These are phyloP conservation scores for Erysimum cheiri DNA, from an alignment of 441 rosid genomes.

Conservation along the genomic window DNA sequence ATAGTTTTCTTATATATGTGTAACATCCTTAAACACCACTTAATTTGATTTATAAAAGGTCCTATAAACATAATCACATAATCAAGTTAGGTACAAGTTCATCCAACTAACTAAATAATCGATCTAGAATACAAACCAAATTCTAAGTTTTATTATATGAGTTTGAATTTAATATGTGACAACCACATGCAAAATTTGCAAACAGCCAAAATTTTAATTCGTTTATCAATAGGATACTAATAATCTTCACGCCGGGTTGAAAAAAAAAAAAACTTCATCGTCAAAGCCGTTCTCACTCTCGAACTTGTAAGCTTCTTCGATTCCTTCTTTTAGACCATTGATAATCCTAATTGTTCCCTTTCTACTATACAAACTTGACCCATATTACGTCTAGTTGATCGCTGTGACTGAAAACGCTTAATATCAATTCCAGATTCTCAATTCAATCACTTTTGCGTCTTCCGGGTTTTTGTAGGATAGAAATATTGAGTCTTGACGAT, in stretches of 20 bases:
- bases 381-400: conserved; percentile 1
- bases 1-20: too few relatives aligned
- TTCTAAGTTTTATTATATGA: too few relatives aligned
- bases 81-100: neutral
- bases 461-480: conserved; percentile 14
- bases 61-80: too few relatives aligned
- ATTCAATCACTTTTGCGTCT: neutral
- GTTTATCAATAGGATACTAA: too few relatives aligned
- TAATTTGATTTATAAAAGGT: too few relatives aligned
- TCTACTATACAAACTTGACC: neutral
- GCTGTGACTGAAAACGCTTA: conserved; percentile 1
- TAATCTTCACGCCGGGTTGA: conserved; percentile 2
- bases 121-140: neutral
- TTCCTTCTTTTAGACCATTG: conserved; percentile 12
- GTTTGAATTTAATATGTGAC: too few relatives aligned
- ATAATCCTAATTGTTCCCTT: neutral
- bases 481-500: conserved; percentile 40
- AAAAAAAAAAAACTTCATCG: conserved; percentile 8
- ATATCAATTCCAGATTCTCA: neutral
- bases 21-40: too few relatives aligned
- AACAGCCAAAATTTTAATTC: too few relatives aligned
- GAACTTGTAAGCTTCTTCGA: conserved; percentile 35
- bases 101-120: neutral
- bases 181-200: too few relatives aligned
- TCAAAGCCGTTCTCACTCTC: conserved; percentile 30